A percentile compares a stretch with the other conserved stretches of the same genome.
phyloP scores from a whole-genome alignment of 2,329 filamentous ascomycete genomes.

The Colletotrichum destructivum region DNA sequence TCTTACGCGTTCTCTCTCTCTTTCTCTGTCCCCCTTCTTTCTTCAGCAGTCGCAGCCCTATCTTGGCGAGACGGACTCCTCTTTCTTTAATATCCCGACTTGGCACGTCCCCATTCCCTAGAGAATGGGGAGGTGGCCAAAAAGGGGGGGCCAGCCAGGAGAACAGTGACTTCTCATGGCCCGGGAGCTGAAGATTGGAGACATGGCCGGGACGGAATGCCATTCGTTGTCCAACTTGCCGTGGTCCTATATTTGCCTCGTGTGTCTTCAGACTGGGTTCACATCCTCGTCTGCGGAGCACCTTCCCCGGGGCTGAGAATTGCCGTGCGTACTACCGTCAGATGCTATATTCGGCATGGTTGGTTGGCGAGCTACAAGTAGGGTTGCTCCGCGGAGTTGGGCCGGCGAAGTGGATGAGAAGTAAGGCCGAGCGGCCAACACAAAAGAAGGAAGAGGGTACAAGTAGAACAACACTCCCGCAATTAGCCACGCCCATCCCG shows the following conservation, averaged over 20 bases:
- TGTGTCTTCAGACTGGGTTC: neutral
- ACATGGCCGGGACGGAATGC: neutral
- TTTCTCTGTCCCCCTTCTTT: too few species aligned
- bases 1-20: too few species aligned
- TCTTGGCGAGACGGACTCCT: slow-evolving; percentile 27
- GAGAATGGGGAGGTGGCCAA: neutral
- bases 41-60: neutral
- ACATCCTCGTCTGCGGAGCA: neutral
- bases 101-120: slow-evolving; percentile 6
- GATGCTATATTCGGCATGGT: neutral
- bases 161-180: neutral
- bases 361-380: neutral
- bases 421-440: too few species aligned
- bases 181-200: slow-evolving; percentile 7
- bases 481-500: neutral
- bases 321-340: slow-evolving; percentile 8
- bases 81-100: slow-evolving; percentile 32
- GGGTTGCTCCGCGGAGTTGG: neutral
- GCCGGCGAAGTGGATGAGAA: neutral
- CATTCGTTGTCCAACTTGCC: neutral
- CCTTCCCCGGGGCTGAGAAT: neutral
- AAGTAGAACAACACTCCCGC: too few species aligned
- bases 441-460: too few species aligned
- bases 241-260: slow-evolving; percentile 1
- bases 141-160: neutral